phyloP scores from a whole-genome alignment of 169 alveolate species.

The Babesia ovata region DNA sequence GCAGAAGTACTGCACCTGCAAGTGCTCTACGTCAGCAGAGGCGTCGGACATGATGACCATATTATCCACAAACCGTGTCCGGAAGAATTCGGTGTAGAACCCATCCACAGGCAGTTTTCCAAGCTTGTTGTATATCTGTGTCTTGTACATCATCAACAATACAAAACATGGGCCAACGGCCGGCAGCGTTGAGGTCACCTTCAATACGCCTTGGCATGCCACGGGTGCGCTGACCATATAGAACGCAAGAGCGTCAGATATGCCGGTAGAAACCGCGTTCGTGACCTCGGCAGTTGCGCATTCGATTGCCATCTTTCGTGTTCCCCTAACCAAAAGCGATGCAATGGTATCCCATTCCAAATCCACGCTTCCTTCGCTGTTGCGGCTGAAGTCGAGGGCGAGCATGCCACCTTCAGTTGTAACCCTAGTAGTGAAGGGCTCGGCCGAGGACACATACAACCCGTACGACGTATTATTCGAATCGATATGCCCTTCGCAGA shows the following conservation, averaged over 20 bases:
- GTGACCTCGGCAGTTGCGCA: neutral
- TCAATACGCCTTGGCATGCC: neutral
- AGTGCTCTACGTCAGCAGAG: constrained; percentile 16
- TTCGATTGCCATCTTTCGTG: neutral
- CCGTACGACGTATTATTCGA: neutral
- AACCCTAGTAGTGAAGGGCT: neutral
- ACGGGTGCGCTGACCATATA: neutral
- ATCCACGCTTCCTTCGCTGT: neutral
- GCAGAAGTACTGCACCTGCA: constrained; percentile 28
- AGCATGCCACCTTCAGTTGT: neutral
- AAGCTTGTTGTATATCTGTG: neutral
- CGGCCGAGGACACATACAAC: neutral
- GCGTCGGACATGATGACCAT: constrained; percentile 31
- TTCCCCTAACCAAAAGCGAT: neutral
- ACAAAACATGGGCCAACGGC: constrained; percentile 1
- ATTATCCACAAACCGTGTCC: constrained; percentile 11
- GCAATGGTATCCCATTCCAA: constrained; percentile 1
- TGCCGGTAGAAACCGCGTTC: neutral
- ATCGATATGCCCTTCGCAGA: constrained; percentile 14
- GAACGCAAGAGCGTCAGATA: constrained; percentile 3
- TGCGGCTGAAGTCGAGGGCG: neutral
- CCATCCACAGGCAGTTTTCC: neutral
- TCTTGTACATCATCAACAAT: constrained; percentile 13
- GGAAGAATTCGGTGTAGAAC: neutral
- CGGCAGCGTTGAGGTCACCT: neutral